Percentiles rank a stretch among this genome's conserved stretches.
Evolutionary conservation across 305 asterid genomes (phyloP).

Genomic region (Fraxinus paxiana): DNA sequence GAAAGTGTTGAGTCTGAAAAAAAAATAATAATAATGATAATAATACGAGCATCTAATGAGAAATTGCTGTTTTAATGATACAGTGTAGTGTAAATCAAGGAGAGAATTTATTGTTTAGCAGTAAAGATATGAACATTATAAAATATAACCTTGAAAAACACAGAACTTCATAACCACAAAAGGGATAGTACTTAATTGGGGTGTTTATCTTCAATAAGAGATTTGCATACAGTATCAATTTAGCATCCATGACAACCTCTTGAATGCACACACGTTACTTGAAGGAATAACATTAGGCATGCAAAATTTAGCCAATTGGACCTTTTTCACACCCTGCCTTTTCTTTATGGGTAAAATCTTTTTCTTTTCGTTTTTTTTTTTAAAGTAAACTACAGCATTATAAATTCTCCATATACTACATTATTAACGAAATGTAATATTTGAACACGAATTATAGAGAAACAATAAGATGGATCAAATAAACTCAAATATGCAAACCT

Average conservation of each 20-base stretch:
- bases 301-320: not conserved
- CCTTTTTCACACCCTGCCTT: not conserved
- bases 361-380: not conserved
- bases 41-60: conserved; percentile 17
- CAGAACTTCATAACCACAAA: not conserved
- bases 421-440: conserved; percentile 6
- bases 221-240: not conserved
- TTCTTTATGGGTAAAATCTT: not conserved
- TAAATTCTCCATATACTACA: not conserved
- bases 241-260: not conserved
- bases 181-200: not conserved
- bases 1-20: conserved; percentile 80
- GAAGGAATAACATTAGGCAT: not conserved
- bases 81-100: not conserved
- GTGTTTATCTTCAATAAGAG: not conserved
- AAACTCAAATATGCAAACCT: not conserved
- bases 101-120: not conserved
- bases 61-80: not conserved
- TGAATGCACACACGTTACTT: not conserved
- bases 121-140: not conserved
- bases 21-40: not conserved
- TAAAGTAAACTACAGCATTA: not conserved
- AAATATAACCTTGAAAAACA: not conserved
- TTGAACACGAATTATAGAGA: not conserved
- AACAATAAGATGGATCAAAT: not conserved